Conservation (phyloP, 257 asterid species). For the Solanum arcanum region DNA sequence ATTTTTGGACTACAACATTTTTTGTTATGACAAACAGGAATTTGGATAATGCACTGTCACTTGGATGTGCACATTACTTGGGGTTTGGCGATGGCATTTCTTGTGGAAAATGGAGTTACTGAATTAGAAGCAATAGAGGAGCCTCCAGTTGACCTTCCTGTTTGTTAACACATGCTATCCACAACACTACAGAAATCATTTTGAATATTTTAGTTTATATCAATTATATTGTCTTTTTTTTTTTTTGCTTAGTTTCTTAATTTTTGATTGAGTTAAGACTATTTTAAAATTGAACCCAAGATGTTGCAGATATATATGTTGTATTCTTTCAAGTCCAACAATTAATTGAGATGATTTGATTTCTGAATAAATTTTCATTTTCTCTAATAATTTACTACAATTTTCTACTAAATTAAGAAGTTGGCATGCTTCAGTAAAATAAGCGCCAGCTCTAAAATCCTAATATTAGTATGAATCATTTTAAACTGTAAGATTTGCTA, state of each 20-base stretch:
- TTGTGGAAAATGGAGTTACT: constrained; percentile 67
- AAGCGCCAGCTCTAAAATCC: too few relatives aligned
- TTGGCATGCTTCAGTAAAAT: background rate
- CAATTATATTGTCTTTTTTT: background rate
- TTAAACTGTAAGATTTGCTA: too few relatives aligned
- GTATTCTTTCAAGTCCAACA: constrained; percentile 5
- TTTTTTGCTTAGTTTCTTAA: background rate
- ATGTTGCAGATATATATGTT: background rate
- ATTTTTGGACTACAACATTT: background rate
- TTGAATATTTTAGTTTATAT: background rate
- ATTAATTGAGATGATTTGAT: constrained; percentile 1
- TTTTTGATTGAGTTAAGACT: constrained; percentile 1
- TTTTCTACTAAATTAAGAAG: too few relatives aligned
- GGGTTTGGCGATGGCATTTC: constrained; percentile 82
- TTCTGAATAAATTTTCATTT: background rate
- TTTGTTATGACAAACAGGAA: constrained; percentile 27
- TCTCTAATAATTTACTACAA: background rate
- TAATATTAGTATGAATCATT: too few relatives aligned
- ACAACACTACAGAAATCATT: background rate
- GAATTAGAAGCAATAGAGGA: constrained; percentile 38
- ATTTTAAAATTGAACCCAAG: background rate
- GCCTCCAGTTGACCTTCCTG: constrained; percentile 67
- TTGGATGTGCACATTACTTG: constrained; percentile 75
- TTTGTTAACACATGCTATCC: constrained; percentile 20
- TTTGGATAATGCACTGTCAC: constrained; percentile 88